A percentile compares a stretch with the other conserved stretches of the same genome.
These are phyloP conservation scores for Vigna radiata DNA, from an alignment of 306 rosid species.

Conservation along the genomic window DNA sequence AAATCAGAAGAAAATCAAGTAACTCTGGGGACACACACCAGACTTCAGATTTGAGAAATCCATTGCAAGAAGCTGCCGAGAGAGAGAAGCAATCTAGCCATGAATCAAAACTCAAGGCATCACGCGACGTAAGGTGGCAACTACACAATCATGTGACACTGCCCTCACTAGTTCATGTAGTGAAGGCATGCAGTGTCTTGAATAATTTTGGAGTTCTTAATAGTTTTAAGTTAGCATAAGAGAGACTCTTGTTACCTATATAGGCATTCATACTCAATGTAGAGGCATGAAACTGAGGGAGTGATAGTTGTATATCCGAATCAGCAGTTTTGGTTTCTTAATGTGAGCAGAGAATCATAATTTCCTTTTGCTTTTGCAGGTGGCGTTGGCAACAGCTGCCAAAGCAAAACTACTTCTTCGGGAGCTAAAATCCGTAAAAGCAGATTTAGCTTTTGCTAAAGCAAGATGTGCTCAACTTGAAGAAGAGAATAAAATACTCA, in stretches of 20 bases:
- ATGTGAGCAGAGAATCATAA: constrained; percentile 37
- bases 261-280: constrained; percentile 4
- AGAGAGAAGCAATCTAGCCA: constrained; percentile 47
- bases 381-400: constrained; percentile 99
- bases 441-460: constrained; percentile 91
- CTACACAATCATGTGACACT: constrained; percentile 62
- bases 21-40: constrained; percentile 54
- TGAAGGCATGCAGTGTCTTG: constrained; percentile 34
- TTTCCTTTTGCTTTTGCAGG: constrained; percentile 59
- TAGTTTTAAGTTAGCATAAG: constrained; percentile 20
- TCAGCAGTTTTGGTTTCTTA: neutral
- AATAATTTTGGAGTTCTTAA: constrained; percentile 24
- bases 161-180: constrained; percentile 47
- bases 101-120: constrained; percentile 95
- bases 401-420: constrained; percentile 94
- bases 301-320: constrained; percentile 8
- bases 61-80: constrained; percentile 57
- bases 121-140: constrained; percentile 99
- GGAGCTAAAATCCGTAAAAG: constrained; percentile 93
- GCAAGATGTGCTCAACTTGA: constrained; percentile 92
- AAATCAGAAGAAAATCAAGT: constrained; percentile 69
- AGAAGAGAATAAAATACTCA: constrained; percentile 86
- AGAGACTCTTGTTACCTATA: neutral
- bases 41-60: constrained; percentile 45
- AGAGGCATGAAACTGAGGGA: constrained; percentile 19